Base-by-base conservation (phyloP, 805 yeast species). In the Zygotorulaspora danielsina region DNA sequence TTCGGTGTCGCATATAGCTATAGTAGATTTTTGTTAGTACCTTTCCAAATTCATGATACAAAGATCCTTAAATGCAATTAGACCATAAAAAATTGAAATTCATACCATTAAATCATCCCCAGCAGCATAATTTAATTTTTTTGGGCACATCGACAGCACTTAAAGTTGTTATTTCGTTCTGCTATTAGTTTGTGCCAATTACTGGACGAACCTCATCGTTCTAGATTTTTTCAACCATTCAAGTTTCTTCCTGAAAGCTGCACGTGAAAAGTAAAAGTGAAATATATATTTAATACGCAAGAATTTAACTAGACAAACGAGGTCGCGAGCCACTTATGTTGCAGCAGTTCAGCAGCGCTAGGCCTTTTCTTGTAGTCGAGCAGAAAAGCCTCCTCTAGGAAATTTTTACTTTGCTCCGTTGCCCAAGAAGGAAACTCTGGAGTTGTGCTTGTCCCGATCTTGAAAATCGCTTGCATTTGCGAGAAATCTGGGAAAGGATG, bases 401-500 rank as follows among this genome's bases (percentile, higher is more conserved):
- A 88, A 21, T 76, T 79, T 47, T 67, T 71, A 3, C 88, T 89
- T 24, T 75, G 84, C 4, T 69, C 67, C 0, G 93, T 77, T 31
- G 84, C 76, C 76, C 79, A 73, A 7, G 73, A 70, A 0, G 97
- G 97, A 5, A 86, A 71, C 32, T 74, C 80, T 0, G 98, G 98
- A n/a, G 71, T 62, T 1, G 82, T 74, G 49, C 82, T 79, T 1
- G 93, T 84, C 2, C 98, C 98, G 39, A 93, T 84, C 60, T 84
- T 81, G 73, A 89, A 93, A 26, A 93, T 82, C 7, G 97, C 97
- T 63, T 93, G 98, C 95, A 89, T 87, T 59, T 88, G 97, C 36
- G 88, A 81, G 49, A 88, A 84, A 43, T 84, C 84, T 2, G 98
- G 97, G 67, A 84, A 93, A 19, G 98, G 98, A 61, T 93, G 98